Base-by-base conservation (phyloP, 2,329 filamentous ascomycete species). In the Monosporascus sp. region DNA sequence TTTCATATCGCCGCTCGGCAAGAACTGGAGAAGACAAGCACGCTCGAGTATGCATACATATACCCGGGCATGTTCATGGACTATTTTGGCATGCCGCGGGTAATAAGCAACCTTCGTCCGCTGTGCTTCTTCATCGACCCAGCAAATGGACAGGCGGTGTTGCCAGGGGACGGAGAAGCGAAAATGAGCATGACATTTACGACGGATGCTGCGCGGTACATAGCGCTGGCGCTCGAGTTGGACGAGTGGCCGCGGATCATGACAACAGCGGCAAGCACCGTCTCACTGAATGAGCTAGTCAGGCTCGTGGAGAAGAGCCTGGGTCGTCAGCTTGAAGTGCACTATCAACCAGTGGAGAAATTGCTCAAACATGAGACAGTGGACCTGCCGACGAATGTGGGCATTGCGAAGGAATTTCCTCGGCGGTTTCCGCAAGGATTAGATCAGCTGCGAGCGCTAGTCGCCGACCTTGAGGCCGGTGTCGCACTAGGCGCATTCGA, bases 1-100 rank as follows among this genome's bases (percentile, higher is more conserved):
- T 68, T 62, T 31, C 68, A 71, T 49, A 34, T 61, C 5, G 46
- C 47, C 8, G 65, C 61, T 8, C 56, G 69, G 36, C 59, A 57
- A 17, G 66, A 62, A 50, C 61, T 71, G 14, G 66, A 62, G 50
- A 62, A 61, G 55, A 69, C 66, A 6, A 59, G 38, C n/a, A 57
- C 52, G 2, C 66, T 71, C 16, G 66, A 70, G 53, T 70, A 65
- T 46, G 51, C 65, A 2, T 70, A 68, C 58, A 58, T 71, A 44
- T 70, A 70, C 52, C 61, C 65, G 2, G 69, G 69, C 36, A 70
- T 71, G 69, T 69, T 70, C 52, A 70, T 70, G 66, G 69, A 71
- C 56, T 70, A 71, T 51, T 70, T 68, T 47, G 69, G 62, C 40
- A 52, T 68, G 56, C 69, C 69, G 1, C 53, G 56, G 5, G 57